Evolutionary conservation across 257 asterid genomes (phyloP).

Genomic region (Ballota nigra): DNA sequence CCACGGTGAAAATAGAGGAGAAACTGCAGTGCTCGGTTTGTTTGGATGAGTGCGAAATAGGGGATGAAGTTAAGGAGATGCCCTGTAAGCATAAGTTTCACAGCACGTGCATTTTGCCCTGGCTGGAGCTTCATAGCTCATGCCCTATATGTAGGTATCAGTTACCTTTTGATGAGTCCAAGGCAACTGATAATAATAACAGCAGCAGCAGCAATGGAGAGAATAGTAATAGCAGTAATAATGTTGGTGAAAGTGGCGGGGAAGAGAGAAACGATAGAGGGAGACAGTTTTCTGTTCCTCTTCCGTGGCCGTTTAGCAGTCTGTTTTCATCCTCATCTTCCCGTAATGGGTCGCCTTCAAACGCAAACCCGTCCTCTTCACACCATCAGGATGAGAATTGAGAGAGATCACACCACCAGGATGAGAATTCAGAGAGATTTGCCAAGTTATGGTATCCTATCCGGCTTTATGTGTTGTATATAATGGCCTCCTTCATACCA

Average conservation of each 20-base stretch:
- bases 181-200: constrained; percentile 27
- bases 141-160: constrained; percentile 83
- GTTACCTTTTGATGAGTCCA: constrained; percentile 68
- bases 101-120: constrained; percentile 63
- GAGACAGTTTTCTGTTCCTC: constrained; percentile 53
- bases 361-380: constrained; percentile 34
- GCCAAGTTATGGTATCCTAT: background rate
- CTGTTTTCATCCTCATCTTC: constrained; percentile 51
- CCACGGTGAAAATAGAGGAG: constrained; percentile 46
- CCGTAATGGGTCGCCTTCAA: constrained; percentile 30
- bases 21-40: constrained; percentile 64
- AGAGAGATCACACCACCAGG: too few species aligned
- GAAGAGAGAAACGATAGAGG: constrained; percentile 42
- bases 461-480: constrained; percentile 13
- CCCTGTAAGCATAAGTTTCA: constrained; percentile 90
- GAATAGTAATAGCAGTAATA: constrained; percentile 8
- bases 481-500: background rate
- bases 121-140: constrained; percentile 91
- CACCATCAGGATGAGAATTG: constrained; percentile 36
- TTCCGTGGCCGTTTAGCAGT: constrained; percentile 77
- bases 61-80: constrained; percentile 66
- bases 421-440: too few species aligned
- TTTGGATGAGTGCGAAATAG: constrained; percentile 78
- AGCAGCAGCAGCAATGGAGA: constrained; percentile 18
- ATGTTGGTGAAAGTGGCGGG: constrained; percentile 12